Conservation (phyloP, 768 basidiomycete species). For the Pleurotus tuoliensis region DNA sequence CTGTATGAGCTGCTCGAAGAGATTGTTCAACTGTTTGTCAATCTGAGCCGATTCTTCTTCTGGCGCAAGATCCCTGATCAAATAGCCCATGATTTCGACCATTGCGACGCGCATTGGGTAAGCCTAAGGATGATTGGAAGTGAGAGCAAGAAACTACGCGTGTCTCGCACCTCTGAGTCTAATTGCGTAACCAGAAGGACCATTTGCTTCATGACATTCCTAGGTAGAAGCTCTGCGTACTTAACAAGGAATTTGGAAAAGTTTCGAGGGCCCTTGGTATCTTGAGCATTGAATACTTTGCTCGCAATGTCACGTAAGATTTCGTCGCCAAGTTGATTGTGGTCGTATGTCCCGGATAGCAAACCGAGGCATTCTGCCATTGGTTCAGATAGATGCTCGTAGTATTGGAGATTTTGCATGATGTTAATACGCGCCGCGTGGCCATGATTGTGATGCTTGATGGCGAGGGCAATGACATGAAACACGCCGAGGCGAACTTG, state of each 20-base stretch:
- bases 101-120: constrained; percentile 96
- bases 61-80: constrained; percentile 79
- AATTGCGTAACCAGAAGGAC: constrained; percentile 79
- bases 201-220: constrained; percentile 85
- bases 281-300: constrained; percentile 74
- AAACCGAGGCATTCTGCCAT: constrained; percentile 87
- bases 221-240: constrained; percentile 75
- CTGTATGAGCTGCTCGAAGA: constrained; percentile 82
- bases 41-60: constrained; percentile 40
- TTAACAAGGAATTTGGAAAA: constrained; percentile 83
- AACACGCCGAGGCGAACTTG: constrained; percentile 73
- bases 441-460: constrained; percentile 85
- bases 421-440: constrained; percentile 85
- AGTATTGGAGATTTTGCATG: constrained; percentile 89
- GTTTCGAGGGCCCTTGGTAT: constrained; percentile 81
- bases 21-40: constrained; percentile 71
- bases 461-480: constrained; percentile 86
- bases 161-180: constrained; percentile 75
- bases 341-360: constrained; percentile 83
- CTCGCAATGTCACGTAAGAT: constrained; percentile 83
- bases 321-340: constrained; percentile 86
- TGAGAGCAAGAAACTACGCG: not conserved
- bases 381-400: constrained; percentile 89
- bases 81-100: constrained; percentile 82
- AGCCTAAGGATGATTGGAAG: constrained; percentile 44